Evolutionary conservation across 2,329 filamentous ascomycete species (phyloP).

Genomic region (Curvularia eragrostidis): DNA sequence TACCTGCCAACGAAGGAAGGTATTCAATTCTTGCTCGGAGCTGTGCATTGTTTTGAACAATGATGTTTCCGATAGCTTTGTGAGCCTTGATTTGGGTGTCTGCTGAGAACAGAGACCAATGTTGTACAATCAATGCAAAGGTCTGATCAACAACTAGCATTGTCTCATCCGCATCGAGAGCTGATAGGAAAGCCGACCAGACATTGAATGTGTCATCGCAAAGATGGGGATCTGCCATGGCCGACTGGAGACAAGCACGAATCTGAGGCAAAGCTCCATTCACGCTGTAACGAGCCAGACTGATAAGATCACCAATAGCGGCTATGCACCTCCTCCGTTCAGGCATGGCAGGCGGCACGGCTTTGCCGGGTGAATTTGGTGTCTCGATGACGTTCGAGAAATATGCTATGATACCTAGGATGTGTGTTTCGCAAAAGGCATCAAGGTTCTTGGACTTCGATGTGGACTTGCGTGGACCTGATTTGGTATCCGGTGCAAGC

Average conservation of each 20-base stretch:
- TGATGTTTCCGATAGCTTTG: conserved; percentile 68
- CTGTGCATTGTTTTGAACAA: conserved; percentile 66
- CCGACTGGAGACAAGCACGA: conserved; percentile 88
- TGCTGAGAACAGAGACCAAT: conserved; percentile 74
- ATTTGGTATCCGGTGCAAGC: conserved; percentile 56
- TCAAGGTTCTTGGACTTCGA: conserved; percentile 66
- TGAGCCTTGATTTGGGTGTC: conserved; percentile 66
- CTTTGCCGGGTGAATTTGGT: conserved; percentile 49
- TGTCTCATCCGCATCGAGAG: conserved; percentile 76
- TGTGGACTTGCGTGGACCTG: conserved; percentile 52
- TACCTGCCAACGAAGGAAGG: conserved; percentile 77
- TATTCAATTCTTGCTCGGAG: conserved; percentile 73
- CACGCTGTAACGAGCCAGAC: conserved; percentile 73
- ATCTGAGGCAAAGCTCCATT: conserved; percentile 89
- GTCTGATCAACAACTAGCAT: conserved; percentile 84
- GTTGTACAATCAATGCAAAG: conserved; percentile 82
- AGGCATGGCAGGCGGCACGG: conserved; percentile 60
- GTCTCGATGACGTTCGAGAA: conserved; percentile 82
- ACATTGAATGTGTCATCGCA: conserved; percentile 79
- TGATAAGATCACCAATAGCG: conserved; percentile 88
- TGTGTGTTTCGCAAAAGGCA: conserved; percentile 79
- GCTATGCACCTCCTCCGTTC: conserved; percentile 81
- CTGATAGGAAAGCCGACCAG: conserved; percentile 79
- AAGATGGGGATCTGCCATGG: conserved; percentile 76
- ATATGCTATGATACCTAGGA: conserved; percentile 84